Conservation (phyloP, 2,329 filamentous ascomycete genomes). For the Aspergillus aculeatus region DNA sequence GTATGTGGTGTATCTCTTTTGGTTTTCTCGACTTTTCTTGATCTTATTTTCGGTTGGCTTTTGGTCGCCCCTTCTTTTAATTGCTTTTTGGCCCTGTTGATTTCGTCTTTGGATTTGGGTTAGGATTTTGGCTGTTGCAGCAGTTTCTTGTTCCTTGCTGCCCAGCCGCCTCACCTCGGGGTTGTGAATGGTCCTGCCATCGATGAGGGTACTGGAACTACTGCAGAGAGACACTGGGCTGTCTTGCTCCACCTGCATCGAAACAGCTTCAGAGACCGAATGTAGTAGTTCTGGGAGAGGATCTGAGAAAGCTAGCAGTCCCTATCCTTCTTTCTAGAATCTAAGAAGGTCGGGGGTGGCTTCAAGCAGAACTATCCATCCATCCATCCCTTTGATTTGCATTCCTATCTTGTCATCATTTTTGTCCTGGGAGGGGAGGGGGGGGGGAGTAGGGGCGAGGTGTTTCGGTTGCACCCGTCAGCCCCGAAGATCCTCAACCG, state of each 20-base stretch:
- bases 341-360: background rate
- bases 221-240: slow-evolving; percentile 5
- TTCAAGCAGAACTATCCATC: background rate
- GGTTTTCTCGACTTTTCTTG: slow-evolving; percentile 3
- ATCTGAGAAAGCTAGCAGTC: too few relatives aligned
- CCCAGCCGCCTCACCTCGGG: slow-evolving; percentile 12
- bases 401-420: slow-evolving; percentile 3
- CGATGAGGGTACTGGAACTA: slow-evolving; percentile 10
- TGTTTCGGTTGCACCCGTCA: slow-evolving; percentile 12
- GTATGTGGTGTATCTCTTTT: slow-evolving; percentile 19
- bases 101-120: background rate
- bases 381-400: slow-evolving; percentile 6
- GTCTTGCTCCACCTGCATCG: slow-evolving; percentile 6
- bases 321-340: background rate
- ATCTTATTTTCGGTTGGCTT: background rate
- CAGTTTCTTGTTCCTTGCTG: slow-evolving; percentile 11
- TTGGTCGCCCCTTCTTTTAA: slow-evolving; percentile 1
- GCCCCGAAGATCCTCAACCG: slow-evolving; percentile 4
- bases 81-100: background rate
- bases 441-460: too few relatives aligned
- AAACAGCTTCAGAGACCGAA: slow-evolving; percentile 1
- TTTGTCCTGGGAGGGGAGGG: background rate
- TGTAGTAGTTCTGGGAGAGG: too few relatives aligned
- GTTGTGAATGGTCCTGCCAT: slow-evolving; percentile 9
- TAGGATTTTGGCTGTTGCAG: background rate